Evolutionary conservation across 345 rosid genomes (phyloP).

Genomic region (Melastoma malabathricum): DNA sequence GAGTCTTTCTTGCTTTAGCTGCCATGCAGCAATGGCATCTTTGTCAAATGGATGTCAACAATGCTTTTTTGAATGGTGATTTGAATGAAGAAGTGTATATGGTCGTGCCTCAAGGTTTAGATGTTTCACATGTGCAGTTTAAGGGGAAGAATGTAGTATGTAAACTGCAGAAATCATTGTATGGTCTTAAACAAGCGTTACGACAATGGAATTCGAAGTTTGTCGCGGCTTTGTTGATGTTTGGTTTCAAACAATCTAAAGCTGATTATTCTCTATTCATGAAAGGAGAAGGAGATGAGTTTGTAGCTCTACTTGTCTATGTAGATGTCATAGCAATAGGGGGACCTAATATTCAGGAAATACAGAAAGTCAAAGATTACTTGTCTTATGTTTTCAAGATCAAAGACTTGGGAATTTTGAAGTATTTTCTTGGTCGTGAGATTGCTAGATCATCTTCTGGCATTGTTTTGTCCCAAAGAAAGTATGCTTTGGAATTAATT

Average conservation of each 20-base stretch:
- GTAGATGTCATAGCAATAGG: not conserved
- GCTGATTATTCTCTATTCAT: not conserved
- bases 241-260: not conserved
- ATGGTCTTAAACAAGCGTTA: not conserved
- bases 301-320: not conserved
- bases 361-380: not conserved
- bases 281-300: not conserved
- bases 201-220: not conserved
- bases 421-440: not conserved
- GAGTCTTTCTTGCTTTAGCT: not conserved
- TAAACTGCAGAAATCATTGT: not conserved
- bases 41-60: not conserved
- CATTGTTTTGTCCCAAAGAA: not conserved
- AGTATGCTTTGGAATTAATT: not conserved
- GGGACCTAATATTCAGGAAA: not conserved
- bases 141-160: not conserved
- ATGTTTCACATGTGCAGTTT: not conserved
- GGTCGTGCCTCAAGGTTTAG: too few relatives aligned
- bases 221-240: not conserved
- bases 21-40: not conserved
- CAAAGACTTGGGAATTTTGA: not conserved
- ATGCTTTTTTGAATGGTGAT: not conserved
- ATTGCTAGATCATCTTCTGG: not conserved
- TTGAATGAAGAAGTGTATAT: conserved; percentile 1
- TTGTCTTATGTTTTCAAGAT: accelerated